Base-by-base conservation (phyloP, 225 moss, liverwort and hornwort species). In the Physcomitrium patens region DNA sequence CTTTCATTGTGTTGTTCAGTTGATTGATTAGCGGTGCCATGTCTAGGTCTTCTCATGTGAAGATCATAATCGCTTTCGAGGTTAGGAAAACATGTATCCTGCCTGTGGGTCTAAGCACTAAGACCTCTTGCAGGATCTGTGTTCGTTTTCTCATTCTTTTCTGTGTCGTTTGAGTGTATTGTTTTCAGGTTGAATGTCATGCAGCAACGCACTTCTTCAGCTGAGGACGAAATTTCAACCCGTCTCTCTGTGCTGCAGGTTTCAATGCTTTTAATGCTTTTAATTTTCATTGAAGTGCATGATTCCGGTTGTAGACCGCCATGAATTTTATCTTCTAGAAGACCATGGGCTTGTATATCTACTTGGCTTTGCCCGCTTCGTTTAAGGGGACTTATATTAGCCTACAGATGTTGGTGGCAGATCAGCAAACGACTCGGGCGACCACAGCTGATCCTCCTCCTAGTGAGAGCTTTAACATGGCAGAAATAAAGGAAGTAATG, bases 381-480 rank as follows among this genome's bases (percentile, higher is more conserved):
- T 57, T 13, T 8, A 69, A 18, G 47, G 23, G 57, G 53, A 16
- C 47, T 56, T 41, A 43, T 53, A 68, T 45, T 72, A 41, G 63
- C 56, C 59, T 63, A 24, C 91, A 94, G 92, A 94, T 94, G 92
- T 72, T 91, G 78, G 86, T 94, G 55, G 88, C 94, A 16, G 94
- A 94, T 74, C 92, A 92, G 51, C 89, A 89, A 68, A 91, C 92
- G 94, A 77, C 92, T 37, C 84, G 87, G 37, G 92, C 81, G 16
- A 88, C 90, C 0, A 86, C 86, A 51, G 82, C 86, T 0, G 79
- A 87, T n/a, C 91, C 90, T 44, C 87, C 94, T 22, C 94, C 92
- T 0, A 91, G 89, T 58, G 90, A 87, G 64, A 82, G 62, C 47
- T 53, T 77, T 12, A 79, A 92, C 77, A 51, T 94, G 55, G 81